Conservation (phyloP, 2,329 filamentous ascomycete species). For the Pyrenochaeta sp. region DNA sequence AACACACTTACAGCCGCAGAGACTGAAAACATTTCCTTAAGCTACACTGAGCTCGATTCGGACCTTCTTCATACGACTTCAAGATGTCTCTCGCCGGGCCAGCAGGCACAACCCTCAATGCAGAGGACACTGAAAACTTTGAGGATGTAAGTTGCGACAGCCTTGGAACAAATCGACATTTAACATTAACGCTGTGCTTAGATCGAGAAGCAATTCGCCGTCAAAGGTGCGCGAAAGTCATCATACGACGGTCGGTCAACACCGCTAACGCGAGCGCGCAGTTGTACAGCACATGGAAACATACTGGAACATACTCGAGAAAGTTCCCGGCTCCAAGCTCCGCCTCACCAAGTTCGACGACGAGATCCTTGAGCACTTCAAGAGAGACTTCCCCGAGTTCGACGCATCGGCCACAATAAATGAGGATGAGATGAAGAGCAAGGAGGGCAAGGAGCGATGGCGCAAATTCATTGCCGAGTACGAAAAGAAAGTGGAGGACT, state of each 20-base stretch:
- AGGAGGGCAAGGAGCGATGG: constrained; percentile 92
- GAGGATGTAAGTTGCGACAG: constrained; percentile 65
- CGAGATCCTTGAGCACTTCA: constrained; percentile 91
- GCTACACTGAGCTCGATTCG: not conserved
- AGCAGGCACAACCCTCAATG: constrained; percentile 43
- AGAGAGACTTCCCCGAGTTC: constrained; percentile 89
- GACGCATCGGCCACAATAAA: constrained; percentile 81
- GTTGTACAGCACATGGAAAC: constrained; percentile 96
- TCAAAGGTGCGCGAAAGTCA: constrained; percentile 72
- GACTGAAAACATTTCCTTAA: not conserved
- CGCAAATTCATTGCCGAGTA: constrained; percentile 92
- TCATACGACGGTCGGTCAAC: not conserved
- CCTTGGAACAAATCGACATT: not conserved
- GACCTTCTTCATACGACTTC: not conserved
- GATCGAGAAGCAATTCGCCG: constrained; percentile 99
- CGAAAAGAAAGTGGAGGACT: constrained; percentile 95
- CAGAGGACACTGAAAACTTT: constrained; percentile 73
- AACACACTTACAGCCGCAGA: not conserved
- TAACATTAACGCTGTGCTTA: constrained; percentile 52
- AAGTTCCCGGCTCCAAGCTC: constrained; percentile 84
- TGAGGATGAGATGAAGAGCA: constrained; percentile 98
- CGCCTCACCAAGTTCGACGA: constrained; percentile 94
- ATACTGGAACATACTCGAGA: constrained; percentile 96
- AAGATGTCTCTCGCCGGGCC: constrained; percentile 47
- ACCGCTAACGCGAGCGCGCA: constrained; percentile 38